Evolutionary conservation across 805 yeast species (phyloP).

Genomic region (Ogataea salicorniae): DNA sequence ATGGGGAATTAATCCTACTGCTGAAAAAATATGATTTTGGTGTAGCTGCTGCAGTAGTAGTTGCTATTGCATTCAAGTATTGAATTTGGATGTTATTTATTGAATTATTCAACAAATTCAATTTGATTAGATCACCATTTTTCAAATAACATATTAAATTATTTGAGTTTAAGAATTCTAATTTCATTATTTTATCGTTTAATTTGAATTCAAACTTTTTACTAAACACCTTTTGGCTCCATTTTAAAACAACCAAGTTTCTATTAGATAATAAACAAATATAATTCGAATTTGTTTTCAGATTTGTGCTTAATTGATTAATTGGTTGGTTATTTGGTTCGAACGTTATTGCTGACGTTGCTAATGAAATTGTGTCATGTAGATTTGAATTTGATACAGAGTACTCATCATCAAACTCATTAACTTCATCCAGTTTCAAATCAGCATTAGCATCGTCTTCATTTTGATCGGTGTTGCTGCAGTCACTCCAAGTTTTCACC

Average conservation of each 20-base stretch:
- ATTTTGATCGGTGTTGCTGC: conserved; percentile 1
- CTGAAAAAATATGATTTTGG: conserved; percentile 20
- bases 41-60: conserved; percentile 1
- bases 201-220: conserved; percentile 22
- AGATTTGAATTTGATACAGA: conserved; percentile 8
- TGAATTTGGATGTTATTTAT: conserved; percentile 21
- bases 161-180: conserved; percentile 23
- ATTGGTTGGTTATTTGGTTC: no score
- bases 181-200: conserved; percentile 19
- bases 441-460: not conserved
- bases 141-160: conserved; percentile 17
- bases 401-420: conserved; percentile 23
- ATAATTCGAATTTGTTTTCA: conserved; percentile 11
- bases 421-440: conserved; percentile 7
- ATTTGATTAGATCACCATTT: conserved; percentile 21
- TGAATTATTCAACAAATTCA: conserved; percentile 12
- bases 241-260: conserved; percentile 19
- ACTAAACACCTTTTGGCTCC: conserved; percentile 19
- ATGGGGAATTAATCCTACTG: conserved; percentile 9
- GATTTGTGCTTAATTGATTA: not conserved
- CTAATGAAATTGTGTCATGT: conserved; percentile 29
- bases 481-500: conserved; percentile 22
- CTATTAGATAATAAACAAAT: conserved; percentile 22
- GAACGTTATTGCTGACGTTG: conserved; percentile 19
- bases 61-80: conserved; percentile 12